A percentile compares a stretch with the other conserved stretches of the same genome.
phyloP scores from a whole-genome alignment of 164 flowering plant species.

The Vitis rotundifolia region DNA sequence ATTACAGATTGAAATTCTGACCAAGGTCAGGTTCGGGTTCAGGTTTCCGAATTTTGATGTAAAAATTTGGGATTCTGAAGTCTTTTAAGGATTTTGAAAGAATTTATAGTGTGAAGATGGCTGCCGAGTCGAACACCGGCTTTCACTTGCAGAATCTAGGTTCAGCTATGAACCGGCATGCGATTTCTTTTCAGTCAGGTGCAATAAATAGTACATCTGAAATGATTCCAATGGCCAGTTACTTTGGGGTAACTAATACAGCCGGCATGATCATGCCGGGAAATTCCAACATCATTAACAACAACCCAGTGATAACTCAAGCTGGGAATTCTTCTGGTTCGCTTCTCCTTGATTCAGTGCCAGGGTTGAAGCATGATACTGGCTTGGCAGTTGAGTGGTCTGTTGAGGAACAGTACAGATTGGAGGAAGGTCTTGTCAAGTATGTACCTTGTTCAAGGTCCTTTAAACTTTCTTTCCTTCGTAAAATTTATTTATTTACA shows the following conservation, averaged over 20 bases:
- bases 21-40: neutral
- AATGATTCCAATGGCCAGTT: slow-evolving; percentile 42
- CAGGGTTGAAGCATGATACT: slow-evolving; percentile 71
- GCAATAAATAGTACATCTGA: slow-evolving; percentile 43
- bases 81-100: slow-evolving; percentile 6
- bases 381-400: slow-evolving; percentile 91
- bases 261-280: slow-evolving; percentile 39
- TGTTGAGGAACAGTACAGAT: slow-evolving; percentile 68
- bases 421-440: slow-evolving; percentile 87
- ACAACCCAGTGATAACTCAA: slow-evolving; percentile 29
- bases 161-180: slow-evolving; percentile 46
- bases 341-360: slow-evolving; percentile 45
- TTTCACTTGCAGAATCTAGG: slow-evolving; percentile 38
- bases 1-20: no score
- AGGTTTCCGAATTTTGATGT: neutral
- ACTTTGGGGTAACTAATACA: slow-evolving; percentile 27
- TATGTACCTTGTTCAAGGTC: slow-evolving; percentile 36
- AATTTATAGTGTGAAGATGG: slow-evolving; percentile 34
- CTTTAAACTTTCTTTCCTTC: neutral
- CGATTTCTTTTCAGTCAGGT: slow-evolving; percentile 53
- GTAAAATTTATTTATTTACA: no score
- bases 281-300: slow-evolving; percentile 34
- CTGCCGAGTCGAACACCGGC: slow-evolving; percentile 56
- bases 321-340: slow-evolving; percentile 45
- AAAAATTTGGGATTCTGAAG: neutral